Base-by-base conservation (phyloP, 2,329 filamentous ascomycete species). In the Ophiostoma pallidulum region DNA sequence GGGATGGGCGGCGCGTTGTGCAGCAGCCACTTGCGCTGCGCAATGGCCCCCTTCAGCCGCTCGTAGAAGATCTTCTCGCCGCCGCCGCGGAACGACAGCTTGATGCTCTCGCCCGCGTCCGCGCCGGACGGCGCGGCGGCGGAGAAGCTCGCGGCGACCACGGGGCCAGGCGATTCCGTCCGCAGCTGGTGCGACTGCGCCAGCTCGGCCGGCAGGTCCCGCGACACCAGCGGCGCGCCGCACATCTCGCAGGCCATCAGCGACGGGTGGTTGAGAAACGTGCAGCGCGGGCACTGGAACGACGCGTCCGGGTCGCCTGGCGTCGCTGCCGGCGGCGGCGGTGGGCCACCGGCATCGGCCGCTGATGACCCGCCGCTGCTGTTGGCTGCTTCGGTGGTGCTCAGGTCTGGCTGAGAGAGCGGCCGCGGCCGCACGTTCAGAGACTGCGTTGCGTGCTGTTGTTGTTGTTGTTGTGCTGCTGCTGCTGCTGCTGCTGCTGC, bases 11-110 rank as follows among this genome's bases (percentile, higher is more conserved):
- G 92, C 1, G 92, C 92, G 59, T 86, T 83, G 48, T 92, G 85
- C 1, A 96, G 73, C 3, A 98, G 74, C 92, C 92, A 98, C 71
- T 97, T 97, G 13, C 92, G 79, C 63, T 98, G 92, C 2, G 89
- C 82, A 64, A 97, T 77, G 8, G 89, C 85, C 7, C 81, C 81
- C 59, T 94, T 97, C 2, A 98, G 72, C 41, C 90, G 77, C 57
- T 97, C 92, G 56, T 86, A 81, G 54, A 98, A 95, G 6, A 88
- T 83, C 64, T 89, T 91, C 51, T 90, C 91, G 1, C 92, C 92
- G 3, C 91, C 90, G 29, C 73, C 78, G 28, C 92, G 82, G 57
- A 98, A 98, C 0, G 92, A 97, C 33, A 98, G 70, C 62, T 96
- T 98, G 57, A 97, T 79, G 53, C 77, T 83, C 54, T 94, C 87